Base-by-base conservation (phyloP, 495 filamentous ascomycete genomes). In the Penicillium roqueforti region DNA sequence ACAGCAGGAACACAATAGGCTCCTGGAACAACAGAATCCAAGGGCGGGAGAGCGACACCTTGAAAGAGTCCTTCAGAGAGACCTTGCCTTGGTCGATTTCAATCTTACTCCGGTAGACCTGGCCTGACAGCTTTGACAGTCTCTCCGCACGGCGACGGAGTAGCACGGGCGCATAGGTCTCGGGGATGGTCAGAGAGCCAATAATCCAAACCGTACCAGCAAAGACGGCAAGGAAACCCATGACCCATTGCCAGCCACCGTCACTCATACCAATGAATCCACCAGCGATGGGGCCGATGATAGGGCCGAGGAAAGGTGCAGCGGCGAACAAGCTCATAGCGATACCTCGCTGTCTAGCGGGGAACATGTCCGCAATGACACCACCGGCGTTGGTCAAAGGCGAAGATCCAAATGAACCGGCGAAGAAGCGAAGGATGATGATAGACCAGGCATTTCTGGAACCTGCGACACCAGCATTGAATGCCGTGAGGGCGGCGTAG, bases 341-440 rank as follows among this genome's bases (percentile, higher is more conserved):
- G 13, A 85, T 55, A 42, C 87, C 87, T 58, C 87, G 73, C 59
- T 89, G 69, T 52, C 68, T 72, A 4, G 82, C 80, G 9, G 72
- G 58, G 59, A 89, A 90, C 78, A 89, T 86, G 58, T 91, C 86
- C 28, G 86, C 83, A 58, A 90, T 87, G 31, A 89, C 82, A 62
- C 86, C 86, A 53, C 86, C 86, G 16, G 84, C 76, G 64, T 89
- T 91, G 23, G 86, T 88, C 50, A 91, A 60, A 26, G 86, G 81
- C 1, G 85, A 87, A 2, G 84, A 83, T 26, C 89, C 89, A 65
- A 90, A 88, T n/a, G 86, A 76, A 47, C 89, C 86, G 23, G 84
- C 86, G 48, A 91, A 84, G 76, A 91, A 90, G 20, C 89, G 85
- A 25, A 91, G 77, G 55, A 91, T 80, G 46, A 91, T 71, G 1